These are phyloP conservation scores for Phialophora macrospora DNA, from an alignment of 2,329 filamentous ascomycete species.

Conservation along the genomic window DNA sequence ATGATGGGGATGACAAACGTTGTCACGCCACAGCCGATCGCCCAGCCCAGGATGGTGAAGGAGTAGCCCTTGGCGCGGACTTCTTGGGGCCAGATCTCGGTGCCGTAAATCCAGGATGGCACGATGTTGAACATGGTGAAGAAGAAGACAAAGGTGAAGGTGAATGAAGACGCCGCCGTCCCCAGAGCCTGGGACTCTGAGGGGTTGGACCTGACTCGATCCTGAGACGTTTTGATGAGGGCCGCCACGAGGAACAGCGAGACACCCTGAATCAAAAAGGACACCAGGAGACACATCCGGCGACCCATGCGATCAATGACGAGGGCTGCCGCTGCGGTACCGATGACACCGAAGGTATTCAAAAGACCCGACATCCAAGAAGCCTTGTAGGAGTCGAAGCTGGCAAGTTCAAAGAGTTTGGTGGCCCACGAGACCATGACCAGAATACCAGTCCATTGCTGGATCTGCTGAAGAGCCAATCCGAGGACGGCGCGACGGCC, in stretches of 20 bases:
- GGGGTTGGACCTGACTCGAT: slow-evolving; percentile 28
- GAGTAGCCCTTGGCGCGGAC: slow-evolving; percentile 60
- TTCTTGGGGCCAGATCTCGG: slow-evolving; percentile 58
- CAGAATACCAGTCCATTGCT: slow-evolving; percentile 53
- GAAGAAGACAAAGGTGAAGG: slow-evolving; percentile 67
- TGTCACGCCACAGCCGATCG: slow-evolving; percentile 49
- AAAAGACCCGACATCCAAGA: slow-evolving; percentile 38
- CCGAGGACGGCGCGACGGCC: slow-evolving; percentile 51
- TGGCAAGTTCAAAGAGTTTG: slow-evolving; percentile 37
- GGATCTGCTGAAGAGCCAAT: slow-evolving; percentile 51
- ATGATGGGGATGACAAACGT: slow-evolving; percentile 49
- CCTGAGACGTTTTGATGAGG: slow-evolving; percentile 37
- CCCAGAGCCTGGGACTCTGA: slow-evolving; percentile 33
- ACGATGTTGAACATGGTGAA: slow-evolving; percentile 68
- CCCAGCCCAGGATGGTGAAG: slow-evolving; percentile 58
- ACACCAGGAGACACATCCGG: slow-evolving; percentile 32
- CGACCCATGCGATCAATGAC: slow-evolving; percentile 41
- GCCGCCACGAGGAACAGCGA: slow-evolving; percentile 38
- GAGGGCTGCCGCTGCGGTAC: slow-evolving; percentile 39
- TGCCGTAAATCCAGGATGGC: slow-evolving; percentile 59
- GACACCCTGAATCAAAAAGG: slow-evolving; percentile 38
- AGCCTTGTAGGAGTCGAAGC: slow-evolving; percentile 39
- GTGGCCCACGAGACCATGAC: slow-evolving; percentile 49
- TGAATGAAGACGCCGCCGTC: slow-evolving; percentile 36
- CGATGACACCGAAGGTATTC: slow-evolving; percentile 40